A percentile compares a stretch with the other conserved stretches of the same genome.
phyloP scores from a whole-genome alignment of 192 early-diverging fungal species.

The Phlyctochytrium arcticum region DNA sequence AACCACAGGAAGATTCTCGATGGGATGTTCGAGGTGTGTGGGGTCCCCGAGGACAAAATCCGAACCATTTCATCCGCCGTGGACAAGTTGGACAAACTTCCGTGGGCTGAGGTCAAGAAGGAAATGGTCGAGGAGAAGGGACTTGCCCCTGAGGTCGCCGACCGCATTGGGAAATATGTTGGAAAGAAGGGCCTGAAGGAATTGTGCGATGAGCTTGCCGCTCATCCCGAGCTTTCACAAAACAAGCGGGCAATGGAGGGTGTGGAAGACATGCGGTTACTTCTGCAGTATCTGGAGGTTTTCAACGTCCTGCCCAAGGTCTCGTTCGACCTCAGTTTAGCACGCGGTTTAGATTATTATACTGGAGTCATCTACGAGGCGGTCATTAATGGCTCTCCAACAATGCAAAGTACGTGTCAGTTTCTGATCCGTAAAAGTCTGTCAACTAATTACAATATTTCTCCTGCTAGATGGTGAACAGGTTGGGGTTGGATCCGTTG shows the following conservation, averaged over 20 bases:
- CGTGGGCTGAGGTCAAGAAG: conserved; percentile 89
- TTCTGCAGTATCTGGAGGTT: conserved; percentile 82
- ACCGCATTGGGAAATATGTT: conserved; percentile 92
- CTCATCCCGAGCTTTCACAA: conserved; percentile 57
- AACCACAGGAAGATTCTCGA: conserved; percentile 98
- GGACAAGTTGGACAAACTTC: conserved; percentile 95
- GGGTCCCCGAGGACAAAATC: conserved; percentile 84
- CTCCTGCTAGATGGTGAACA: conserved; percentile 54
- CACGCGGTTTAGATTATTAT: conserved; percentile 98
- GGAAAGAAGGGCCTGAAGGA: conserved; percentile 70
- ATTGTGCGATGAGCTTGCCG: conserved; percentile 67
- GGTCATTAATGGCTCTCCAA: conserved; percentile 43
- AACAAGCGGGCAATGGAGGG: conserved; percentile 74
- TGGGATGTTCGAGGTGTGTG: conserved; percentile 94
- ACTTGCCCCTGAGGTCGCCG: conserved; percentile 70
- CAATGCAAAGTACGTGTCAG: conserved; percentile 13
- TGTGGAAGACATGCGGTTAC: conserved; percentile 76
- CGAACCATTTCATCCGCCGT: conserved; percentile 94
- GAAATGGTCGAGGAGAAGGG: conserved; percentile 97
- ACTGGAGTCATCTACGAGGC: conserved; percentile 99
- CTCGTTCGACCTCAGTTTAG: conserved; percentile 91
- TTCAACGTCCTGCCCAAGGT: conserved; percentile 69
- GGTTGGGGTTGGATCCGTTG: conserved; percentile 90
- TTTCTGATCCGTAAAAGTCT: not conserved
- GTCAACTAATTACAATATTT: not conserved